These are phyloP conservation scores for Colletotrichum agaves DNA, from an alignment of 2,329 filamentous ascomycete genomes.

Conservation along the genomic window DNA sequence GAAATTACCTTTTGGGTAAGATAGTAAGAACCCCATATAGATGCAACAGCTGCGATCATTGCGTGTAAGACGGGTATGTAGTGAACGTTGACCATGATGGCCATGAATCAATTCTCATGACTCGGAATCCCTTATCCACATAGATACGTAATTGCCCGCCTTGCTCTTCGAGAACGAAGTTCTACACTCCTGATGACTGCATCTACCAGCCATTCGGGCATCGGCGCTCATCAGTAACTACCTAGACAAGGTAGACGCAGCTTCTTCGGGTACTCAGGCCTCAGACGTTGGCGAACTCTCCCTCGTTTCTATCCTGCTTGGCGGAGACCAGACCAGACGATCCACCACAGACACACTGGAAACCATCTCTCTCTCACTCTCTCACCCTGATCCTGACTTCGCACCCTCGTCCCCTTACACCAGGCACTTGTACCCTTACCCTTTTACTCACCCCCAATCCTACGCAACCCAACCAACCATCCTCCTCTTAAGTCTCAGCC, in stretches of 20 bases:
- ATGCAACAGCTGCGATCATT: too few relatives aligned
- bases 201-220: too few relatives aligned
- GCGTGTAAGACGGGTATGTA: too few relatives aligned
- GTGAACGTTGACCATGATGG: too few relatives aligned
- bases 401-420: neutral
- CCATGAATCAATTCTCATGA: too few relatives aligned
- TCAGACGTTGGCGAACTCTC: conserved; percentile 34
- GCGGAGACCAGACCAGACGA: conserved; percentile 34
- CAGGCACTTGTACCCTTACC: conserved; percentile 15
- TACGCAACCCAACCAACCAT: neutral
- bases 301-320: conserved; percentile 22
- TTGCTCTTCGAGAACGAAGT: too few relatives aligned
- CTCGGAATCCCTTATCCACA: too few relatives aligned
- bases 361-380: conserved; percentile 25
- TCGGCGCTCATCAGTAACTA: neutral
- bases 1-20: neutral
- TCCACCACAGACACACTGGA: conserved; percentile 30
- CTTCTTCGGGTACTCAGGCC: conserved; percentile 22
- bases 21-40: too few relatives aligned
- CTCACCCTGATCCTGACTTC: conserved; percentile 4
- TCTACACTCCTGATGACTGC: too few relatives aligned
- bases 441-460: conserved; percentile 4
- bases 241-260: conserved; percentile 10
- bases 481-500: neutral
- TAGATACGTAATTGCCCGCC: too few relatives aligned